Evolutionary conservation across 257 asterid species (phyloP), one percentile per base, ranked within the genome.

Genomic region (Solanum habrochaites): DNA sequence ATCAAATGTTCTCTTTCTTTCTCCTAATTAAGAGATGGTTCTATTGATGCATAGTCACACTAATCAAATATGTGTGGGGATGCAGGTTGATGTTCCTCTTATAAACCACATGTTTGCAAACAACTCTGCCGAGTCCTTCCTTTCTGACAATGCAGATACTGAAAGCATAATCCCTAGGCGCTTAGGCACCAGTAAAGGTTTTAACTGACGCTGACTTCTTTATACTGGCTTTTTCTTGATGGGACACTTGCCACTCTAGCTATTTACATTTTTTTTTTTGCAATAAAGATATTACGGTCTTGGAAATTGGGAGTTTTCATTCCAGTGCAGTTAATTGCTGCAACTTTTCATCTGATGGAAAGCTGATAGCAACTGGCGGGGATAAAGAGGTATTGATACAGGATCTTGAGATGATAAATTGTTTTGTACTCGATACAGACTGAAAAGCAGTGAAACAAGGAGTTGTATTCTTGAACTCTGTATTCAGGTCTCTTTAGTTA

Each of bases 271-370:
- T 42, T 42, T 39, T 72, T 37, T 27, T 52, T 62, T 86, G 86
- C 42, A 67, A 49, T 31, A 67, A 69, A 90, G 90, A 85, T 86
- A 35, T 9, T 23, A 39, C 88, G 47, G 40, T 90, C 47, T 85
- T 84, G 9, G 88, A 90, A 85, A 82, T 85, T 23, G 92, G 87
- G 18, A 45, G 75, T 70, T 83, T 90, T 52, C 84, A 29, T 43
- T 83, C 88, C 7, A 85, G 62, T 81, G n/a, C 70, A 43, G 87
- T 84, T 67, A 84, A 86, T 82, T 86, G 83, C 58, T 90, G 89
- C 15, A 87, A 85, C 82, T 56, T 90, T 83, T 90, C 90, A 81
- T 80, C 52, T 16, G 88, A 90, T 85, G 92, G 90, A 81, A 88
- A 90, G 85, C 87, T 86, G 62, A 85, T 90, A 45, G 92, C 92